Evolutionary conservation across 352 stramenopile species (phyloP).

Genomic region (Globisporangium sylvaticum): DNA sequence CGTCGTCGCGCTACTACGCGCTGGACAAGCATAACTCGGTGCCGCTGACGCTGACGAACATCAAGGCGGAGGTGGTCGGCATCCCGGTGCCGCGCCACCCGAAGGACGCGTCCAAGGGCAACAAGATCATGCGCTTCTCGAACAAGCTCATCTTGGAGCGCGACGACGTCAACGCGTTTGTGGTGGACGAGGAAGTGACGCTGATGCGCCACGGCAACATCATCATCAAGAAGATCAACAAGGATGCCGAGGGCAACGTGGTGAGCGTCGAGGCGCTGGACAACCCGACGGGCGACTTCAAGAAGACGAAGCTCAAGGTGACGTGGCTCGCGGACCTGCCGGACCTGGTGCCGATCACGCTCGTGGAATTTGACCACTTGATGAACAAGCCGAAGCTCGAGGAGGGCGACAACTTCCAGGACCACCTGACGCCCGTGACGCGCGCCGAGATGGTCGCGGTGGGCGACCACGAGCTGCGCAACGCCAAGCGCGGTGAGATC

Average conservation of each 20-base stretch:
- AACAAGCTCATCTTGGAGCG: conserved; percentile 93
- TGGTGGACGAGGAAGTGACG: conserved; percentile 95
- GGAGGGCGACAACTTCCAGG: conserved; percentile 96
- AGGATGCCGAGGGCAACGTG: conserved; percentile 46
- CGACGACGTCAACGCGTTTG: conserved; percentile 93
- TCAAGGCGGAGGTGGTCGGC: conserved; percentile 54
- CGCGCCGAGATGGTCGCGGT: conserved; percentile 92
- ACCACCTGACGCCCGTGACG: conserved; percentile 95
- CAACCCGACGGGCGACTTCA: conserved; percentile 86
- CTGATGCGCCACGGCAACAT: conserved; percentile 97
- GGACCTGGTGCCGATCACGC: conserved; percentile 83
- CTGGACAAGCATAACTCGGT: conserved; percentile 90
- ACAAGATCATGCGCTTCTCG: conserved; percentile 87
- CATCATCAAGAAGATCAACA: conserved; percentile 72
- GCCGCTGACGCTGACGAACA: conserved; percentile 84
- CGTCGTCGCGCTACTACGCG: conserved; percentile 95
- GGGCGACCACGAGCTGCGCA: conserved; percentile 95
- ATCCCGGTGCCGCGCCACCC: conserved; percentile 70
- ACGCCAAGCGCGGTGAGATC: conserved; percentile 92
- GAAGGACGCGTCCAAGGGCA: conserved; percentile 74
- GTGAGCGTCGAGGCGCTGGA: conserved; percentile 70
- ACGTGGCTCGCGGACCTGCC: conserved; percentile 93
- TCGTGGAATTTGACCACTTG: conserved; percentile 99
- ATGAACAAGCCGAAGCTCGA: conserved; percentile 98
- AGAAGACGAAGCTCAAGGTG: conserved; percentile 96